Conservation (phyloP, 1,139 yeast species). For the Sugiyamaella neomexicana region DNA sequence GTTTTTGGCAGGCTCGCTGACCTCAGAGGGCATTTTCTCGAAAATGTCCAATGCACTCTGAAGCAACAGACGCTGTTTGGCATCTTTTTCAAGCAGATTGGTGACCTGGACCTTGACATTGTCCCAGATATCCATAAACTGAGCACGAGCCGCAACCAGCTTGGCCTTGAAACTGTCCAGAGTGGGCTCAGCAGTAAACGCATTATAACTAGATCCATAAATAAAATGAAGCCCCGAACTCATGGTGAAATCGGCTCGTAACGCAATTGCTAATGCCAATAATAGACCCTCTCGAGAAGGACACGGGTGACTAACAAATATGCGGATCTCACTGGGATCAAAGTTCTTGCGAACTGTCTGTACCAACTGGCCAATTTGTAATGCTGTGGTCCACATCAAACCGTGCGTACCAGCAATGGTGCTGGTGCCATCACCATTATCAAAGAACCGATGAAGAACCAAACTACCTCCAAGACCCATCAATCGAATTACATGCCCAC, state of each 20-base stretch:
- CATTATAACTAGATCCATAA: slow-evolving; percentile 71
- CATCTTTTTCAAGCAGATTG: slow-evolving; percentile 40
- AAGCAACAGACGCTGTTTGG: slow-evolving; percentile 43
- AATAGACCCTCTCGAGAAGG: slow-evolving; percentile 65
- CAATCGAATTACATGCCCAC: slow-evolving; percentile 52
- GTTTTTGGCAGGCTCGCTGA: slow-evolving; percentile 41
- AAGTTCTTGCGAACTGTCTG: slow-evolving; percentile 47
- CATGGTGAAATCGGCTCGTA: slow-evolving; percentile 71
- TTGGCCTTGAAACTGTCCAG: slow-evolving; percentile 58
- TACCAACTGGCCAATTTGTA: slow-evolving; percentile 67
- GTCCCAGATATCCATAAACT: slow-evolving; percentile 65
- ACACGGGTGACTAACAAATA: slow-evolving; percentile 69
- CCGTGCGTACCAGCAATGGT: slow-evolving; percentile 68
- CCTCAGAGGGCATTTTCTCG: slow-evolving; percentile 64
- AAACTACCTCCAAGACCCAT: slow-evolving; percentile 75
- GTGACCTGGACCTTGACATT: slow-evolving; percentile 56
- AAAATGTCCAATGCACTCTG: slow-evolving; percentile 61
- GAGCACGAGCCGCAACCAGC: slow-evolving; percentile 56
- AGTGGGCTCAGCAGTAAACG: slow-evolving; percentile 61
- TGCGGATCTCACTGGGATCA: slow-evolving; percentile 51
- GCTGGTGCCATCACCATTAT: slow-evolving; percentile 54
- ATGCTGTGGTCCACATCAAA: slow-evolving; percentile 69
- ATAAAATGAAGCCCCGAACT: slow-evolving; percentile 73
- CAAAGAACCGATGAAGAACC: slow-evolving; percentile 66
- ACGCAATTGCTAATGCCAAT: slow-evolving; percentile 64